Base-by-base conservation (phyloP, 768 basidiomycete species). In the Lactarius deliciosus region DNA sequence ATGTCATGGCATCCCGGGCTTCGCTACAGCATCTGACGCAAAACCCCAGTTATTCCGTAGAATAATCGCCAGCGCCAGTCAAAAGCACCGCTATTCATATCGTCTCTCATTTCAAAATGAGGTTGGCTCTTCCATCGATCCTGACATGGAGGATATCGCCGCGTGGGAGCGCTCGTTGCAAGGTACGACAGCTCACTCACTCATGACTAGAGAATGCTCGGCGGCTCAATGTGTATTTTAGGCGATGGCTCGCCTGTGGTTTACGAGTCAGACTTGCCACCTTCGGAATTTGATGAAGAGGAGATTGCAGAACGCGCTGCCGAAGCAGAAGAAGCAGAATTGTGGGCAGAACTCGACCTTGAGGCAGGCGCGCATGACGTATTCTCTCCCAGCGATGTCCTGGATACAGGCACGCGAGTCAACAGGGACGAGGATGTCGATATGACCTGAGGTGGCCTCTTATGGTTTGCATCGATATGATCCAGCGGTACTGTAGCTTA, bases 121-220 rank as follows among this genome's bases (percentile, higher is more conserved):
- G 64, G 89, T 91, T 3, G 90, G 90, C 6, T 89, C 88, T 18
- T 91, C 90, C 1, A 84, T 90, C 65, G 90, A 91, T 73, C 90
- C 90, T 5, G 85, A 85, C 73, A 76, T 90, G 72, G 88, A 91
- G 40, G 88, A 90, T 64, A 74, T 83, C 5, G 76, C 70, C 25
- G 72, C 74, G n/a, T 90, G 88, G 89, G 89, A 90, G 73, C 71
- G 75, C 34, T 85, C 85, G 55, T 72, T 89, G 5, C 72, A 71
- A 70, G 81, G 87, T 81, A 64, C 64, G 76, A 4, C 25, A 13
- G 25, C 34, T 30, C 8, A 22, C 30, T 6, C 36, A 47, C 30
- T 6, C 36, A 41, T 18, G 41, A 2, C 65, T 58, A 36, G 18
- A 38, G 36, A 25, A 66, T 57, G 22, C 45, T 57, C 54, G 3